These are phyloP conservation scores for Chenopodium formosanum DNA, from an alignment of 148 eudicot species.

Conservation along the genomic window DNA sequence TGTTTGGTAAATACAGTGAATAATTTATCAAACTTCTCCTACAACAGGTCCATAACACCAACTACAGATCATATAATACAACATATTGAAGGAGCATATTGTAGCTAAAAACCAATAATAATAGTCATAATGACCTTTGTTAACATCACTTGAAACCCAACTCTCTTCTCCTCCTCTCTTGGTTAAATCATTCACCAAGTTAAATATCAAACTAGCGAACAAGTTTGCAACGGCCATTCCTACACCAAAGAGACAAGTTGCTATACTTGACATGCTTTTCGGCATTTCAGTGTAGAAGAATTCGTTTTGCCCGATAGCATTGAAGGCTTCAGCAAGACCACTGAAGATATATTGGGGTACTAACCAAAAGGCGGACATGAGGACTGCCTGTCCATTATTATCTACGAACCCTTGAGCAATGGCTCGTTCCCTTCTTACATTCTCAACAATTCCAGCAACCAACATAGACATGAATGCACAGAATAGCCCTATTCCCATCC, in stretches of 20 bases:
- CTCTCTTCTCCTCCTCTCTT: constrained; percentile 11
- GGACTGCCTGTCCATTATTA: constrained; percentile 7
- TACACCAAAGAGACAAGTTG: constrained; percentile 16
- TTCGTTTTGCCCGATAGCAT: constrained; percentile 13
- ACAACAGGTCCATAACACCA: constrained; percentile 12
- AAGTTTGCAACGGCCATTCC: constrained; percentile 5
- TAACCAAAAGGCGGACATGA: constrained; percentile 26
- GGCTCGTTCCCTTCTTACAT: constrained; percentile 19
- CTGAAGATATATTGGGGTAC: constrained; percentile 2
- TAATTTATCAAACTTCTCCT: neutral
- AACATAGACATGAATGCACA: constrained; percentile 15
- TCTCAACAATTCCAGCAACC: constrained; percentile 20
- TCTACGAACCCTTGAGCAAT: constrained; percentile 2
- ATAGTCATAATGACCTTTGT: constrained; percentile 24
- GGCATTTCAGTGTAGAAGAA: constrained; percentile 26
- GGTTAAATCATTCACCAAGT: neutral
- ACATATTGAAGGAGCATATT: constrained; percentile 6
- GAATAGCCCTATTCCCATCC: constrained; percentile 26
- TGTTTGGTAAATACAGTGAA: no score
- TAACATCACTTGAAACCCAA: constrained; percentile 21
- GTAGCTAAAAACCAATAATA: constrained; percentile 22
- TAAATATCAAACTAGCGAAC: constrained; percentile 18
- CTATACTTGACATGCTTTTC: constrained; percentile 22
- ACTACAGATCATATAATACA: constrained; percentile 17
- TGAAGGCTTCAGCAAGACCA: constrained; percentile 20